Evolutionary conservation across 139 green algal species (phyloP), one percentile per base, ranked within the genome.

Genomic region (Tetradesmus lagerheimii): DNA sequence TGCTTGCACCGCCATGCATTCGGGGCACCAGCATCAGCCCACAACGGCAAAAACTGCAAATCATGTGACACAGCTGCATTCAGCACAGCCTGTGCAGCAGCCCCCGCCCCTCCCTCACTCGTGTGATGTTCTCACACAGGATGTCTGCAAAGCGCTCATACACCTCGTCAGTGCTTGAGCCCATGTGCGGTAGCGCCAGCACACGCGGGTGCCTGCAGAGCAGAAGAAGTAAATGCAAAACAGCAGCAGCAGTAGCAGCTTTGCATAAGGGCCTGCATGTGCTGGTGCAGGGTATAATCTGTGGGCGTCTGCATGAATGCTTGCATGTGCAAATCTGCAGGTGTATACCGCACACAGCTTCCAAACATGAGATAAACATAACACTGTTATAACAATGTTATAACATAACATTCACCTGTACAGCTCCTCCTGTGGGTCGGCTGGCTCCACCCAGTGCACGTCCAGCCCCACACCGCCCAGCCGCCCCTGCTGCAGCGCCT

Each of bases 391-490:
- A 67, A 67, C 20, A 67, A 31, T 53, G 45, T 53, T 53, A 80
- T 29, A 80, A 16, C 41, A n/a, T 29, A 5, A 27, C 43, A 53
- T 18, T 79, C 64, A 88, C 83, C 74, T 83, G 80, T 94, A 95
- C 47, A 96, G 87, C 15, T 85, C 64, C 35, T 96, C 92, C 27
- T 89, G 23, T 23, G 85, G 89, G 41, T 95, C 91, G 39, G 91
- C 91, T 29, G 94, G 94, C 84, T 96, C 94, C 75, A 88, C 83
- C 91, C 90, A 94, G 47, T 95, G 90, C 16, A 93, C 93, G 74
- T 96, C 94, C 47, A 96, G 85, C 18, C 94, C 94, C 37, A 93
- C 92, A 29, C 94, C 94, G 5, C 67, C 93, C 11, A 95, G 83
- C 16, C 89, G 81, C 0, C 91, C 84, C 8, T 18, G 2, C 29